Percentiles rank a stretch among this genome's conserved stretches.
Conservation (phyloP, 2,329 filamentous ascomycete species). For the Ascochyta rabiei region DNA sequence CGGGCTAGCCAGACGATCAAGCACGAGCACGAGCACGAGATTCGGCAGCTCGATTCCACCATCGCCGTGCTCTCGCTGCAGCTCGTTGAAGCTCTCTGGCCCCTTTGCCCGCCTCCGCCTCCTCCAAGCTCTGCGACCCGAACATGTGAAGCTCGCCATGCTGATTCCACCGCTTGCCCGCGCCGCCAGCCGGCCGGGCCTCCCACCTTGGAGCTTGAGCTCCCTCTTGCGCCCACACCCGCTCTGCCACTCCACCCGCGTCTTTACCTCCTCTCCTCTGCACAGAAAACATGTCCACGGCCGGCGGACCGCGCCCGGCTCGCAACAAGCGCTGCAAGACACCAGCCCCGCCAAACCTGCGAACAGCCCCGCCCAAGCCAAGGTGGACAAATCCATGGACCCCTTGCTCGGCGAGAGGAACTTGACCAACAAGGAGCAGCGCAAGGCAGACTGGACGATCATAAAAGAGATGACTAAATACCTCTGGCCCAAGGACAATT, state of each 20-base stretch:
- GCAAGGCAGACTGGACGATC: constrained; percentile 97
- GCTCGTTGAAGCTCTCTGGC: constrained; percentile 12
- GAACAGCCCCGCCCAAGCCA: constrained; percentile 23
- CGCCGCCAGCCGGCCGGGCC: constrained; percentile 38
- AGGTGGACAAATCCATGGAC: constrained; percentile 36
- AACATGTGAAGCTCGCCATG: constrained; percentile 41
- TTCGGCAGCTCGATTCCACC: constrained; percentile 14
- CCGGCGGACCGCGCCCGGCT: constrained; percentile 36
- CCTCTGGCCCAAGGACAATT: constrained; percentile 90
- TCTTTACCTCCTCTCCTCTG: constrained; percentile 53
- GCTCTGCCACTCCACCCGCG: constrained; percentile 38
- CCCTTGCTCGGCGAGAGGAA: constrained; percentile 68
- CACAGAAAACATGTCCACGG: constrained; percentile 53
- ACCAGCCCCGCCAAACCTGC: constrained; percentile 31
- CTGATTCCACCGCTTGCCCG: constrained; percentile 45
- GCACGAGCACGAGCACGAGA: constrained; percentile 11
- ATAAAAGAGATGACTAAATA: constrained; percentile 98
- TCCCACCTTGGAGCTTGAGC: constrained; percentile 24
- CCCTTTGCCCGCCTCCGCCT: not conserved
- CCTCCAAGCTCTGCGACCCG: constrained; percentile 8
- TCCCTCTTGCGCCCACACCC: constrained; percentile 25
- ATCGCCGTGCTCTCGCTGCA: constrained; percentile 12
- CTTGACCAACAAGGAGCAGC: constrained; percentile 79
- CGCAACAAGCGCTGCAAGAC: constrained; percentile 27
- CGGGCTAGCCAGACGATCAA: constrained; percentile 13